These are phyloP conservation scores for Pichia sp. DNA, from an alignment of 1,139 yeast genomes.

Conservation along the genomic window DNA sequence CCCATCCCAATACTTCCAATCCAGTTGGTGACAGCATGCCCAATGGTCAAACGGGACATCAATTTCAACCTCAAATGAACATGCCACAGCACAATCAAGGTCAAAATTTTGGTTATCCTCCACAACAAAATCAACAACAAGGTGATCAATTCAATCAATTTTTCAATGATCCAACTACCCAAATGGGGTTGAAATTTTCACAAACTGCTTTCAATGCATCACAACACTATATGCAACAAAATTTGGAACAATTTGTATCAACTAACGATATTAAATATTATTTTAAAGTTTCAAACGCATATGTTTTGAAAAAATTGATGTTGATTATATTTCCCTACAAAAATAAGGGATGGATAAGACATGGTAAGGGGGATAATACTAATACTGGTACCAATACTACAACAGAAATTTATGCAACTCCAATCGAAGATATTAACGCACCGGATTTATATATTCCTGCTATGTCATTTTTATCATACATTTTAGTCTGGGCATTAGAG, in stretches of 20 bases:
- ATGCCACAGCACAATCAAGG: conserved; percentile 2
- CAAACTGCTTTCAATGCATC: conserved; percentile 69
- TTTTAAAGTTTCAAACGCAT: conserved; percentile 86
- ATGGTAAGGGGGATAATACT: conserved; percentile 29
- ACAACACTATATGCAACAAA: conserved; percentile 70
- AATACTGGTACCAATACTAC: conserved; percentile 8
- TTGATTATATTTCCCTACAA: conserved; percentile 82
- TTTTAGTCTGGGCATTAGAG: conserved; percentile 74
- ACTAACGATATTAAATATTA: conserved; percentile 66
- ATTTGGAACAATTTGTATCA: conserved; percentile 47
- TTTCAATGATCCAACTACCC: conserved; percentile 73
- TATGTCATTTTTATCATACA: conserved; percentile 88
- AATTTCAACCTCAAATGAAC: conserved; percentile 1
- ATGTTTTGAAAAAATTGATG: conserved; percentile 67
- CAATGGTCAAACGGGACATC: neutral
- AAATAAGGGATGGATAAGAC: conserved; percentile 71
- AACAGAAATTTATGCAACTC: conserved; percentile 56
- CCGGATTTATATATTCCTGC: conserved; percentile 95
- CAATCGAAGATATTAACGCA: conserved; percentile 80
- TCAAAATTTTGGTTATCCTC: neutral
- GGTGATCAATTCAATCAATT: conserved; percentile 31
- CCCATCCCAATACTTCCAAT: conserved; percentile 1
- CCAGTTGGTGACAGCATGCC: neutral
- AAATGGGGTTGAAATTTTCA: conserved; percentile 86
- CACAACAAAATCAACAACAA: neutral